These are phyloP conservation scores for Aquanectria penicillioides DNA, from an alignment of 2,329 filamentous ascomycete genomes.

Conservation along the genomic window DNA sequence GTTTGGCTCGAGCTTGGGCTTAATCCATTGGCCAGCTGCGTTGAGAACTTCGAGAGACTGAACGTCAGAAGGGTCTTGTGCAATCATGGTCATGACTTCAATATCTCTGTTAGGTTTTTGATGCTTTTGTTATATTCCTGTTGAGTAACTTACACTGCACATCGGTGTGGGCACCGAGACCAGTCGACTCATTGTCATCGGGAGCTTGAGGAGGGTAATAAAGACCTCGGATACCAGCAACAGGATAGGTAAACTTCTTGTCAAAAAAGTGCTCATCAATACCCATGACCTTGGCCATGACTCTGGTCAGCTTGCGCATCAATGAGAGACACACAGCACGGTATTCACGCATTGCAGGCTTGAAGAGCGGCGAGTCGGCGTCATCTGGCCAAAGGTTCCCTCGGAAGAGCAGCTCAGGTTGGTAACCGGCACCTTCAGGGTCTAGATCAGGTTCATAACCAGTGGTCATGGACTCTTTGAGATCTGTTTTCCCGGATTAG, in stretches of 20 bases:
- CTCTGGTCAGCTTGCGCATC: neutral
- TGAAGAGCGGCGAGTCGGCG: neutral
- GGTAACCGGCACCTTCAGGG: neutral
- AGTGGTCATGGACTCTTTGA: neutral
- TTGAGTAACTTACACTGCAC: neutral
- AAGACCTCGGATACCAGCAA: neutral
- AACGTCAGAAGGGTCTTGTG: neutral
- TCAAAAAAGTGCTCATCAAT: neutral
- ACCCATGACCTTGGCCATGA: neutral
- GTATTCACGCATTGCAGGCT: neutral
- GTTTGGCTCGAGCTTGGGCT: neutral
- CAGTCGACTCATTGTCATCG: neutral
- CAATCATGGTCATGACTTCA: neutral
- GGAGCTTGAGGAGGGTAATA: neutral
- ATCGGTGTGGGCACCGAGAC: neutral
- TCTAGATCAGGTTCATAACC: neutral
- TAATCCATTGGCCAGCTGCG: conserved; percentile 1
- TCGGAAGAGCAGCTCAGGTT: neutral
- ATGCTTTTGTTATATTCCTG: neutral
- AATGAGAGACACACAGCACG: neutral
- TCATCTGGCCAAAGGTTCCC: neutral
- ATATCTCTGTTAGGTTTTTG: neutral
- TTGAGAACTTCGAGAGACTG: conserved; percentile 2
- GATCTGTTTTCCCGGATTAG: neutral
- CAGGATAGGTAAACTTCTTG: neutral